Evolutionary conservation across 208 protist genomes (phyloP).

Genomic region (Leishmania mexicana): DNA sequence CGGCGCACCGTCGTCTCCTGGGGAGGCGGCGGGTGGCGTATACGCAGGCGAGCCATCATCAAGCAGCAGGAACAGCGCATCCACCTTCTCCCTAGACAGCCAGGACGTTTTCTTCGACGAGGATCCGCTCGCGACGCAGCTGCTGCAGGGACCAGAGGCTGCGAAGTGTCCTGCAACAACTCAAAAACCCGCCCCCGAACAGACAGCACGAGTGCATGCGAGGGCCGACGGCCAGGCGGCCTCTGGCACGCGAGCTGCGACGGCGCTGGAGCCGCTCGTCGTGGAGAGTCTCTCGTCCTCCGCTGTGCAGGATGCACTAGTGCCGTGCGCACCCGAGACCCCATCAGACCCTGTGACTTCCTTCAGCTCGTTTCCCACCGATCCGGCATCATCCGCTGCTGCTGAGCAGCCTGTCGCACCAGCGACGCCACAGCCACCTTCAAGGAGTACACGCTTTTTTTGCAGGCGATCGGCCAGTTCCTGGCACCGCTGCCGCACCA

Average conservation of each 20-base stretch:
- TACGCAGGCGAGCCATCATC: background rate
- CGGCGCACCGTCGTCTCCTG: background rate
- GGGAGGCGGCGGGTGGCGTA: background rate
- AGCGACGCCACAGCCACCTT: background rate
- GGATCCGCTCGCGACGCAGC: constrained; percentile 13
- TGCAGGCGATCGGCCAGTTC: background rate
- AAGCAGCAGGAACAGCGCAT: background rate
- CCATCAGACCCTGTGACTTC: background rate
- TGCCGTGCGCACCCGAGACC: background rate
- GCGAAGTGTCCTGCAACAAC: background rate
- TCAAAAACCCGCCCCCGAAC: background rate
- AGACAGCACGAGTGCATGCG: background rate
- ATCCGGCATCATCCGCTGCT: background rate
- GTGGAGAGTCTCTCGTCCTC: background rate
- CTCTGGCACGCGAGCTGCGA: background rate
- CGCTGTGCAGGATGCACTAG: background rate
- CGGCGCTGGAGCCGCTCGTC: background rate
- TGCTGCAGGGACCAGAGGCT: background rate
- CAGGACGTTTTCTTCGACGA: constrained; percentile 36
- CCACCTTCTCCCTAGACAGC: background rate
- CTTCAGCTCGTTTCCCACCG: no score
- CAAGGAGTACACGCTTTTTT: background rate
- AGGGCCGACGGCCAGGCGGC: background rate
- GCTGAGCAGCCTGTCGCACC: background rate
- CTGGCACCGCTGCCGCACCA: background rate